Base-by-base conservation (phyloP, 306 rosid species). In the Echinosophora koreensis region DNA sequence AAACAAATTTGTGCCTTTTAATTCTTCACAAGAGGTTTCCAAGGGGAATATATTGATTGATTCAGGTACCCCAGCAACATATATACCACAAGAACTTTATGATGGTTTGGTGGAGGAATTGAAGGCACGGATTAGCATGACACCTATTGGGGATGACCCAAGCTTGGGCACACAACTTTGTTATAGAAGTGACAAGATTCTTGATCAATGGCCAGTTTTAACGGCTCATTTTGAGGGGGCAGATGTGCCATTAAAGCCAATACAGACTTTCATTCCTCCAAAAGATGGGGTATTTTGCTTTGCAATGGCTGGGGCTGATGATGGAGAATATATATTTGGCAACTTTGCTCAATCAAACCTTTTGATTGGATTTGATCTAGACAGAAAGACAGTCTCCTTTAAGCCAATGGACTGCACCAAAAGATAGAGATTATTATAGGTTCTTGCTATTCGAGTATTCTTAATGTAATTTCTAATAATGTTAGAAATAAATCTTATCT, bases 41-140 rank as follows among this genome's bases (percentile, higher is more conserved):
- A 67, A 80, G 37, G 86, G 90, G 41, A 90, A 80, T 78, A 82
- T 86, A 61, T 76, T 88, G 69, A 64, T 86, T 68, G 94, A 88
- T 73, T 86, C 89, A 9, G 94, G 94, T n/a, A 84, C 92, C 42
- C 92, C 90, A 7, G 69, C 89, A 30, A 86, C 85, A 14, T 68
- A 84, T 38, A 5, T 90, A 27, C 90, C 92, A 15, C 84, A 86
- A 81, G 89, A 82, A 11, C 66, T 88, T 30, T 84, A 86, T 7
- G 76, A 84, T 59, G 88, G 86, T 10, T 28, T 84, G 63, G 85
- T 39, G 1, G 14, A 2, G 12, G 88, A 84, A 64, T 72, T 84
- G n/a, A 58, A 57, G 47, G 71, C 8, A 5, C 81, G 76, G 5
- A 64, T 78, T 59, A 37, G 30, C 0, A 5, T 55, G 49, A 0